phyloP scores from a whole-genome alignment of 441 rosid genomes.

The Euphorbia corollata region DNA sequence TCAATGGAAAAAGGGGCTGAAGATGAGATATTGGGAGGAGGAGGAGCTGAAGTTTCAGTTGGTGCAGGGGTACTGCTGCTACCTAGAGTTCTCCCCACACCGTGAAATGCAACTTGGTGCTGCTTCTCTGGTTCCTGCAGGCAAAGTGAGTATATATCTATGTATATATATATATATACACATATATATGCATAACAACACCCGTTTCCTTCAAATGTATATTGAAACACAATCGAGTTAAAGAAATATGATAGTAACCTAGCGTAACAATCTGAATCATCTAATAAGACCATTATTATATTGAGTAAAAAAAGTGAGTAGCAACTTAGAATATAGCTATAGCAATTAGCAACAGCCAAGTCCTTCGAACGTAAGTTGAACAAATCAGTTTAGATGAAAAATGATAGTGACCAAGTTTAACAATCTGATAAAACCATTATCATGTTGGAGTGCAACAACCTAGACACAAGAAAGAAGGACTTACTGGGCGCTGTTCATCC shows the following conservation, averaged over 20 bases:
- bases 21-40: slow-evolving; percentile 27
- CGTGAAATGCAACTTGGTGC: slow-evolving; percentile 59
- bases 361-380: not conserved
- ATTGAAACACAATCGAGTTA: not conserved
- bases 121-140: slow-evolving; percentile 64
- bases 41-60: slow-evolving; percentile 29
- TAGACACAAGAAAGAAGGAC: slow-evolving; percentile 18
- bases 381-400: not conserved
- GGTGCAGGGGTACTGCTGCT: slow-evolving; percentile 40
- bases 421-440: not conserved
- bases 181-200: too few species aligned
- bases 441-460: not conserved
- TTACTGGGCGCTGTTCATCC: slow-evolving; percentile 69
- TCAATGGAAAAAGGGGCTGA: slow-evolving; percentile 43
- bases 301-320: too few species aligned
- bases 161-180: too few species aligned
- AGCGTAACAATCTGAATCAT: too few species aligned
- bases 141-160: too few species aligned
- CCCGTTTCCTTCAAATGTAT: not conserved
- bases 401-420: not conserved
- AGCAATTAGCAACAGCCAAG: not conserved
- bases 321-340: too few species aligned
- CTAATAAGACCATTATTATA: not conserved
- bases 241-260: not conserved
- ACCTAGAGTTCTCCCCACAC: slow-evolving; percentile 81